Percentiles rank a stretch among this genome's conserved stretches.
These are phyloP conservation scores for Lotmaria passim DNA, from an alignment of 208 protist species.

Conservation along the genomic window DNA sequence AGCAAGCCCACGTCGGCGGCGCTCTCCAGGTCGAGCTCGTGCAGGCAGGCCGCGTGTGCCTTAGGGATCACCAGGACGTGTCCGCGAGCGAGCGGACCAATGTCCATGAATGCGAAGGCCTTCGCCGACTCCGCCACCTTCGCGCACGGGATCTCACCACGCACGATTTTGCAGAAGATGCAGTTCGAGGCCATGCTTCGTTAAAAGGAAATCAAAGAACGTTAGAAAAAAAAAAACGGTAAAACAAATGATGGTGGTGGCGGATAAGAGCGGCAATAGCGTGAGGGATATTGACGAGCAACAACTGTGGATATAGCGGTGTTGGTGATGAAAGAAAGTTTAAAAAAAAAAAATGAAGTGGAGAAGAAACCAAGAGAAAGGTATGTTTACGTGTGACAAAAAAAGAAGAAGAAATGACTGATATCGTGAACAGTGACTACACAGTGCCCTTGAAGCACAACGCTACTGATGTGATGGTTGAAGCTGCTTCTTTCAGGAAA, in stretches of 20 bases:
- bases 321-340: no score
- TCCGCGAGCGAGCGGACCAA: conserved; percentile 81
- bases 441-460: no score
- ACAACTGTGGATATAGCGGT: no score
- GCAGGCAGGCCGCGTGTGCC: conserved; percentile 73
- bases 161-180: conserved; percentile 91
- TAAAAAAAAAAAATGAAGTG: neutral
- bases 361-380: no score
- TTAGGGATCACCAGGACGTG: conserved; percentile 90
- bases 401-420: no score
- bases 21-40: conserved; percentile 75
- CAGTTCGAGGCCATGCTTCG: conserved; percentile 53
- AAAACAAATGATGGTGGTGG: neutral
- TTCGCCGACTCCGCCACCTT: conserved; percentile 86
- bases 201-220: conserved; percentile 8
- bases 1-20: conserved; percentile 73
- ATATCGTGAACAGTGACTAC: no score
- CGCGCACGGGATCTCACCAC: conserved; percentile 80
- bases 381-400: no score
- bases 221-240: conserved; percentile 1
- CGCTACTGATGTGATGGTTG: no score
- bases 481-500: no score
- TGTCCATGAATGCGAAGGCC: conserved; percentile 90
- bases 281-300: no score
- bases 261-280: neutral